Percentiles rank a stretch among this genome's conserved stretches.
These are phyloP conservation scores for Oryza officinalis DNA, from an alignment of 176 grass and related monocot genomes.

Conservation along the genomic window DNA sequence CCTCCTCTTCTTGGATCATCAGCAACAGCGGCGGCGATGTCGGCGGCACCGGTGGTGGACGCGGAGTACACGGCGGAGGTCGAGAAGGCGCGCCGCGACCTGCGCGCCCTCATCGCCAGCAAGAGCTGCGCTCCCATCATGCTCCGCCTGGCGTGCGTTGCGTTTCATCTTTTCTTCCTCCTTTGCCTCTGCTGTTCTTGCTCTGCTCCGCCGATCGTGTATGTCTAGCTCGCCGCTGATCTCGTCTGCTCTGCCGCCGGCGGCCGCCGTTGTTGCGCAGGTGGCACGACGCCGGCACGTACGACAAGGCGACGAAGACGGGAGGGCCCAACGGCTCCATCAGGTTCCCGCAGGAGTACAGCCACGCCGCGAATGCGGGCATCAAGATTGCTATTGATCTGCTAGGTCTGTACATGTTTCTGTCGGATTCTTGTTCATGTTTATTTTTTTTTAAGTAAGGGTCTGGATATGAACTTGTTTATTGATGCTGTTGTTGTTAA, in stretches of 20 bases:
- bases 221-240: background rate
- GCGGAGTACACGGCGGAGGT: constrained; percentile 54
- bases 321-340: constrained; percentile 73
- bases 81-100: constrained; percentile 50
- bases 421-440: background rate
- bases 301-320: constrained; percentile 50
- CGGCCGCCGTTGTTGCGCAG: constrained; percentile 10
- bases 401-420: constrained; percentile 29
- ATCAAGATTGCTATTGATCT: constrained; percentile 76
- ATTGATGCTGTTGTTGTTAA: no score
- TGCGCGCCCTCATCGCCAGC: constrained; percentile 59
- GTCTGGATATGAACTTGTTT: no score
- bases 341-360: constrained; percentile 51
- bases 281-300: constrained; percentile 80
- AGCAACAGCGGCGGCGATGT: background rate
- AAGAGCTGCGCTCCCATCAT: constrained; percentile 64
- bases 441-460: background rate
- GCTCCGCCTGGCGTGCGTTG: constrained; percentile 63
- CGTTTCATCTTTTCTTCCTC: no score
- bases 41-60: constrained; percentile 38
- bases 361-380: constrained; percentile 50
- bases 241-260: no score
- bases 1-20: background rate
- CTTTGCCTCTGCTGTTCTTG: no score
- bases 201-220: background rate